Evolutionary conservation across 164 flowering plant genomes (phyloP).

Genomic region (Vitis rotundifolia): DNA sequence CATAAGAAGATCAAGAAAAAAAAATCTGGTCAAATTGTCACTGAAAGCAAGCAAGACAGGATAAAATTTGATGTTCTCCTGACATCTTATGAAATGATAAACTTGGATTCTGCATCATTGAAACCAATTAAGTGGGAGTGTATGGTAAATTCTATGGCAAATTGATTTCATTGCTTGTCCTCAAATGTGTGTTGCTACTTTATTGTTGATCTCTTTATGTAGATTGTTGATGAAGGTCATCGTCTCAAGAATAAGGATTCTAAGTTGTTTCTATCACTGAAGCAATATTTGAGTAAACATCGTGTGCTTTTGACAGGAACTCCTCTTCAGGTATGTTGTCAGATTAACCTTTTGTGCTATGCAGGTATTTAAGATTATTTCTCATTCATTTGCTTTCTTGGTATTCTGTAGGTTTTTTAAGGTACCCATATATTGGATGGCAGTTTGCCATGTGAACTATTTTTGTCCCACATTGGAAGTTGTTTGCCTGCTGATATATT

Average conservation of each 20-base stretch:
- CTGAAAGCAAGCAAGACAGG: constrained; percentile 82
- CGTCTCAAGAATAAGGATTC: constrained; percentile 98
- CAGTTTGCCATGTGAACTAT: no score
- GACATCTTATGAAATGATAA: constrained; percentile 99
- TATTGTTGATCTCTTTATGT: constrained; percentile 21
- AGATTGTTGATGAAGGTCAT: constrained; percentile 99
- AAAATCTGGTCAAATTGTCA: constrained; percentile 55
- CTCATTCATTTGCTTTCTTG: neutral
- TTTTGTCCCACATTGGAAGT: no score
- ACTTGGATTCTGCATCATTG: constrained; percentile 64
- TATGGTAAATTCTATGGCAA: constrained; percentile 60
- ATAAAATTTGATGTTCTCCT: constrained; percentile 94
- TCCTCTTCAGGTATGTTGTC: constrained; percentile 84
- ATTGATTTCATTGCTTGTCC: constrained; percentile 2
- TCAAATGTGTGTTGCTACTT: constrained; percentile 3
- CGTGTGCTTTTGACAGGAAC: constrained; percentile 95
- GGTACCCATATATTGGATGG: neutral
- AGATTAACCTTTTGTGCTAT: constrained; percentile 1
- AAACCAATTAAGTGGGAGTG: constrained; percentile 93
- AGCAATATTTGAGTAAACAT: constrained; percentile 70
- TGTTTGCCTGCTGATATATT: no score
- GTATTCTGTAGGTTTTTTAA: neutral
- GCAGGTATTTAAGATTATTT: neutral
- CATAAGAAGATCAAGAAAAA: constrained; percentile 75
- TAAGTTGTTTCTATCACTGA: constrained; percentile 77